Evolutionary conservation across 257 asterid species (phyloP).

Genomic region (Ehretia macrophylla): DNA sequence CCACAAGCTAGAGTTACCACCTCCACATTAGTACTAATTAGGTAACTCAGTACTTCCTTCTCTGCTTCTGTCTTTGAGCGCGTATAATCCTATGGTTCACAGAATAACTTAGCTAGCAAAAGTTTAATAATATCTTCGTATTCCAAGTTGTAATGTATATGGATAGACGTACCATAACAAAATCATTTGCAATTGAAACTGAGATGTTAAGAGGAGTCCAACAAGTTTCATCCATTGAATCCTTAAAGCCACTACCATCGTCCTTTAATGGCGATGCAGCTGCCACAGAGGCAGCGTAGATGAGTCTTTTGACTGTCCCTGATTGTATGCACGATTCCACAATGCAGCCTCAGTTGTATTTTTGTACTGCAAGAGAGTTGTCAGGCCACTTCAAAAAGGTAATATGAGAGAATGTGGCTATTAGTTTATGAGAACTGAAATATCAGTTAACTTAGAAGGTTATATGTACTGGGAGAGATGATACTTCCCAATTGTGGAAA

Average conservation of each 20-base stretch:
- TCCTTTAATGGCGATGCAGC: slow-evolving; percentile 42
- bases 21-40: slow-evolving; percentile 34
- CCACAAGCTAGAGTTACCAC: slow-evolving; percentile 55
- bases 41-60: slow-evolving; percentile 39
- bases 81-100: slow-evolving; percentile 31
- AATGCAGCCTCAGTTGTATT: slow-evolving; percentile 44
- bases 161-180: not conserved
- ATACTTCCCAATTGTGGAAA: too few species aligned
- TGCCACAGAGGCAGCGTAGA: slow-evolving; percentile 49
- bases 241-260: slow-evolving; percentile 37
- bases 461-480: too few species aligned
- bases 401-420: too few species aligned
- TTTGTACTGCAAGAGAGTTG: not conserved
- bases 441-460: too few species aligned
- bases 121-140: not conserved
- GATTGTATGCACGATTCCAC: slow-evolving; percentile 30
- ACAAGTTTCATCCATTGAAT: slow-evolving; percentile 50
- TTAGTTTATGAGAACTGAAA: too few species aligned
- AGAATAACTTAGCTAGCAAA: slow-evolving; percentile 18
- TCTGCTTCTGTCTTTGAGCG: slow-evolving; percentile 54
- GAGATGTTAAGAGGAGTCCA: slow-evolving; percentile 54
- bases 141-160: too few species aligned
- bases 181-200: not conserved
- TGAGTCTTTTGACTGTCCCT: slow-evolving; percentile 31
- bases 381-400: too few species aligned